Percentiles rank a stretch among this genome's conserved stretches.
phyloP scores from a whole-genome alignment of 805 yeast species.

The Candida ulmi region DNA sequence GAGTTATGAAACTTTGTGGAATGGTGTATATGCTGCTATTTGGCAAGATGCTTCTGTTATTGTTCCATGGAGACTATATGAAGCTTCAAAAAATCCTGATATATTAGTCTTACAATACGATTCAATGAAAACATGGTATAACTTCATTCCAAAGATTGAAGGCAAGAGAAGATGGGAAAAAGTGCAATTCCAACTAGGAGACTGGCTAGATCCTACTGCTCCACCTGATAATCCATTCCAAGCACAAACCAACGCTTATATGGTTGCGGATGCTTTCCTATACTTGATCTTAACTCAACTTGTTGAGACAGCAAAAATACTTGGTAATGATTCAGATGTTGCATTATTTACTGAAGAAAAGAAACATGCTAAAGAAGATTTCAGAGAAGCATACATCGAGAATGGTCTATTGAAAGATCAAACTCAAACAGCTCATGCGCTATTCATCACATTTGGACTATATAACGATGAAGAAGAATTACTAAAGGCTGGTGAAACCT shows the following conservation, averaged over 20 bases:
- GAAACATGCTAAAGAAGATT: conserved; percentile 3
- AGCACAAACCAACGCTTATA: conserved; percentile 13
- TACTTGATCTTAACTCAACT: conserved; percentile 10
- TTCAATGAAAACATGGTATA: conserved; percentile 15
- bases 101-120: conserved; percentile 12
- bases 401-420: conserved; percentile 8
- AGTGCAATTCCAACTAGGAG: conserved; percentile 11
- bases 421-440: conserved; percentile 14
- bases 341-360: conserved; percentile 2
- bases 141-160: conserved; percentile 11
- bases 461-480: conserved; percentile 4
- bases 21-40: conserved; percentile 11
- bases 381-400: conserved; percentile 8
- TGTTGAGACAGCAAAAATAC: conserved; percentile 5
- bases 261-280: conserved; percentile 16
- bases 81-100: conserved; percentile 8
- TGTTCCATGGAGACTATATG: conserved; percentile 13
- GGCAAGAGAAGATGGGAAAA: conserved; percentile 12
- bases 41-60: conserved; percentile 18
- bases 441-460: conserved; percentile 10
- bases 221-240: conserved; percentile 14
- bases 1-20: conserved; percentile 8
- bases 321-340: conserved; percentile 4
- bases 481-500: conserved; percentile 9
- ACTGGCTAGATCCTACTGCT: conserved; percentile 17